Conservation (phyloP, 805 yeast species). For the Clavispora fructus region DNA sequence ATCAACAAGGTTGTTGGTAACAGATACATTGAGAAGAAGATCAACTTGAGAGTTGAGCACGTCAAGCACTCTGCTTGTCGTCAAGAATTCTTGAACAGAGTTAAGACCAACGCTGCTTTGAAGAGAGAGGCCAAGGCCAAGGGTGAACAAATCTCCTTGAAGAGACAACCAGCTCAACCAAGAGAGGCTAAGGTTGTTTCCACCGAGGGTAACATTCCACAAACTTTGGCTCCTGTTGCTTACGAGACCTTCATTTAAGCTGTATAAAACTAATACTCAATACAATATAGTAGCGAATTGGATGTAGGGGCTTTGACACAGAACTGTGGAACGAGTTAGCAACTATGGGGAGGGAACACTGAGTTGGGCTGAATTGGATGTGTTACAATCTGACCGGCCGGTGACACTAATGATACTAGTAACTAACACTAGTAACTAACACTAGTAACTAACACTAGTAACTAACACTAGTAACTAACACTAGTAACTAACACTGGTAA, state of each 20-base stretch:
- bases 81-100: conserved; percentile 98
- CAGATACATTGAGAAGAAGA: conserved; percentile 99
- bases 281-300: background rate
- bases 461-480: too few relatives aligned
- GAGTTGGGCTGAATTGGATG: too few relatives aligned
- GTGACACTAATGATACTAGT: too few relatives aligned
- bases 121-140: conserved; percentile 90
- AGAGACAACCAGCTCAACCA: conserved; percentile 99
- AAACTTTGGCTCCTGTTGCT: conserved; percentile 97
- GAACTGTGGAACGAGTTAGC: too few relatives aligned
- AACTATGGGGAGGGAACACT: too few relatives aligned
- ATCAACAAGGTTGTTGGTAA: conserved; percentile 97
- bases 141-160: conserved; percentile 86
- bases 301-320: background rate
- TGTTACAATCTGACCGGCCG: too few relatives aligned
- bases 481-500: too few relatives aligned
- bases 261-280: conserved; percentile 10
- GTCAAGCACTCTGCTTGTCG: conserved; percentile 99
- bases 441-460: too few relatives aligned
- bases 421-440: too few relatives aligned
- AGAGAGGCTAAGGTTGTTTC: conserved; percentile 85
- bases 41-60: conserved; percentile 98
- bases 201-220: conserved; percentile 81
- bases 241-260: conserved; percentile 98
- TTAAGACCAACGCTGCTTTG: conserved; percentile 91